Evolutionary conservation across 768 basidiomycete species (phyloP).

Genomic region (Boletellus ananiceps): DNA sequence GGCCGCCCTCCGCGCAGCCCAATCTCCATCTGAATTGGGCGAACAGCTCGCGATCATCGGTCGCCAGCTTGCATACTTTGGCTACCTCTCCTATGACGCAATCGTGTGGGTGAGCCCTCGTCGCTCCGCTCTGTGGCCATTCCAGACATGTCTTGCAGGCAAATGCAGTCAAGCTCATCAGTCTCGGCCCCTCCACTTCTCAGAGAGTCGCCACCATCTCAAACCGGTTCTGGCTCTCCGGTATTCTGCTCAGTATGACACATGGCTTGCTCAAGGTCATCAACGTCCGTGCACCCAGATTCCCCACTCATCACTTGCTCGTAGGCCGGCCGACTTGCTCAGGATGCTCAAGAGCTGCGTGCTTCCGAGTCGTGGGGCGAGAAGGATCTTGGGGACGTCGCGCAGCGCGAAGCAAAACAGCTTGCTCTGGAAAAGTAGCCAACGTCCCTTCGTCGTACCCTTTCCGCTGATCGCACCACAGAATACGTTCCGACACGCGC

Average conservation of each 20-base stretch:
- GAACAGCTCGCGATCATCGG: constrained; percentile 79
- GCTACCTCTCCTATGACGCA: constrained; percentile 79
- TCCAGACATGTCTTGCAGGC: constrained; percentile 38
- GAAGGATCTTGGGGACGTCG: constrained; percentile 64
- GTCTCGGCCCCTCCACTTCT: constrained; percentile 54
- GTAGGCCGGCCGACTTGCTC: constrained; percentile 58
- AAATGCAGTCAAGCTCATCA: constrained; percentile 61
- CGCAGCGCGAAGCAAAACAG: constrained; percentile 61
- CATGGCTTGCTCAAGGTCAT: constrained; percentile 66
- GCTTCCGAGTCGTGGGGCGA: constrained; percentile 46
- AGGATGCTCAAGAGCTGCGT: constrained; percentile 53
- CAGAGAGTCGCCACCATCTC: constrained; percentile 59
- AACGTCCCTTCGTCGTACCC: neutral
- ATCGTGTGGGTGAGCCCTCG: constrained; percentile 70
- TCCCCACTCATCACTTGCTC: neutral
- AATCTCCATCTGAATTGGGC: constrained; percentile 47
- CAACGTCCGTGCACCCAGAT: neutral
- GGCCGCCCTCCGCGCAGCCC: constrained; percentile 70
- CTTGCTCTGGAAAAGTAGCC: constrained; percentile 52
- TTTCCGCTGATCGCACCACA: constrained; percentile 24
- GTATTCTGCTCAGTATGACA: constrained; percentile 75
- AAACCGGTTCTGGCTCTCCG: constrained; percentile 84
- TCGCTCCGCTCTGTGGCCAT: neutral
- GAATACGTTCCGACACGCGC: constrained; percentile 60
- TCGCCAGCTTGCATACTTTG: constrained; percentile 85